These are phyloP conservation scores for Dryadomyces sulphureus DNA, from an alignment of 2,329 filamentous ascomycete species.

Conservation along the genomic window DNA sequence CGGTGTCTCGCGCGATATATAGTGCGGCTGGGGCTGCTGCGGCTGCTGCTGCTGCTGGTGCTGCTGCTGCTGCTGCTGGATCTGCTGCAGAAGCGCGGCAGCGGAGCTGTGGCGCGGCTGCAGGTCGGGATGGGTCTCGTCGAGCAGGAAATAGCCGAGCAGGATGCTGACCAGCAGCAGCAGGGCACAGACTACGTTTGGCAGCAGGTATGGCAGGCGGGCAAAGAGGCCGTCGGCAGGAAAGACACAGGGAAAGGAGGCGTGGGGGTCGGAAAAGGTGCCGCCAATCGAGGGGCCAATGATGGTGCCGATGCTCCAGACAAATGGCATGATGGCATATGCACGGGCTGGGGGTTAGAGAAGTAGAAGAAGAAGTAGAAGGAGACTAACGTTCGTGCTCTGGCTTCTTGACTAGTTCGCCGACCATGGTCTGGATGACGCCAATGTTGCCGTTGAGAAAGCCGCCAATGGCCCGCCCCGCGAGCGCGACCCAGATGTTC, in stretches of 20 bases:
- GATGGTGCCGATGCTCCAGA: constrained; percentile 85
- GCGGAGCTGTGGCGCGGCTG: no score
- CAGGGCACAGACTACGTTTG: constrained; percentile 69
- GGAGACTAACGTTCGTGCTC: constrained; percentile 64
- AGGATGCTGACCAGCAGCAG: constrained; percentile 68
- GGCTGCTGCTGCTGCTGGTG: no score
- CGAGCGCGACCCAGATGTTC: constrained; percentile 71
- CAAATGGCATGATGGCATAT: constrained; percentile 86
- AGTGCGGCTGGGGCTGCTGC: constrained; percentile 11
- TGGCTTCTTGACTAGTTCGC: constrained; percentile 67
- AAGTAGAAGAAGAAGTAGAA: background rate
- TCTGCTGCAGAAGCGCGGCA: background rate
- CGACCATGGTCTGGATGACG: constrained; percentile 86
- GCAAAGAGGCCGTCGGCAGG: constrained; percentile 55
- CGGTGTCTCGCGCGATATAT: constrained; percentile 52
- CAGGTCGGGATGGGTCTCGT: constrained; percentile 83
- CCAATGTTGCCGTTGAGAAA: constrained; percentile 84
- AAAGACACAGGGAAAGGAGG: constrained; percentile 59
- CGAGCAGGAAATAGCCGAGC: constrained; percentile 63
- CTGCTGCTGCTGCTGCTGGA: no score
- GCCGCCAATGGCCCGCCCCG: constrained; percentile 63
- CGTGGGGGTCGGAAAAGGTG: constrained; percentile 64
- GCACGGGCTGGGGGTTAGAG: constrained; percentile 35
- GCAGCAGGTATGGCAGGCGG: constrained; percentile 72
- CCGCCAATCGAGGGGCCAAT: constrained; percentile 81